Evolutionary conservation across 2,329 filamentous ascomycete genomes (phyloP), one percentile per base, ranked within the genome.

Genomic region (Paecilomyces formosus): DNA sequence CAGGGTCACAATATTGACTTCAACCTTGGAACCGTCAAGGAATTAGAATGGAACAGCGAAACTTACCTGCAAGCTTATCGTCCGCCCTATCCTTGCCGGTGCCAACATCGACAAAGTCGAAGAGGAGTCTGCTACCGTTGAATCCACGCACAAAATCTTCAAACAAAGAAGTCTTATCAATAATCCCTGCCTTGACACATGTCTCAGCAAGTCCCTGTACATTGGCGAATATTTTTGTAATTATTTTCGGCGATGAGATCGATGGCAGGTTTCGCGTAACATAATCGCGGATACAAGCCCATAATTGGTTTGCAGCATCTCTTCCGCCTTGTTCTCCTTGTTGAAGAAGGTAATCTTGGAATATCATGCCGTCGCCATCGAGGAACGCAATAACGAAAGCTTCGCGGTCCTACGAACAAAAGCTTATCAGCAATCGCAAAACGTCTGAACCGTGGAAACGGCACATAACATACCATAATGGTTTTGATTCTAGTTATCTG

Each of bases 61-160:
- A 67, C 72, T 56, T 70, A 79, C 78, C 78, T 65, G 70, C 67
- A 62, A 81, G 74, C 62, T 81, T 81, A 69, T 78, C 74, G 62
- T 77, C 74, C 3, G 78, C 76, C 56, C 74, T 74, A 58, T 77
- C 74, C 60, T 77, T 76, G 54, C 73, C 73, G 54, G 68, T 65
- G 39, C 79, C 79, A 53, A 78, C 73, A 62, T 82, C 79, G 55
- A 81, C 69, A 64, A 81, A 76, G 64, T 82, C 75, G 64, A 83
- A 83, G 60, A 76, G 75, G 61, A 76, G 70, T 62, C 78, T 77
- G 51, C 74, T 77, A 55, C 74, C 75, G 60, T 82, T 84, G 66
- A 85, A 82, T n/a, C 82, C 82, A 35, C 77, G 77, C 28, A 78
- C 75, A 66, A 85, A 85, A 50, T 81, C 78, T 53, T 81, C 77